These are phyloP conservation scores for Alliaria petiolata DNA, from an alignment of 345 rosid genomes.

Conservation along the genomic window DNA sequence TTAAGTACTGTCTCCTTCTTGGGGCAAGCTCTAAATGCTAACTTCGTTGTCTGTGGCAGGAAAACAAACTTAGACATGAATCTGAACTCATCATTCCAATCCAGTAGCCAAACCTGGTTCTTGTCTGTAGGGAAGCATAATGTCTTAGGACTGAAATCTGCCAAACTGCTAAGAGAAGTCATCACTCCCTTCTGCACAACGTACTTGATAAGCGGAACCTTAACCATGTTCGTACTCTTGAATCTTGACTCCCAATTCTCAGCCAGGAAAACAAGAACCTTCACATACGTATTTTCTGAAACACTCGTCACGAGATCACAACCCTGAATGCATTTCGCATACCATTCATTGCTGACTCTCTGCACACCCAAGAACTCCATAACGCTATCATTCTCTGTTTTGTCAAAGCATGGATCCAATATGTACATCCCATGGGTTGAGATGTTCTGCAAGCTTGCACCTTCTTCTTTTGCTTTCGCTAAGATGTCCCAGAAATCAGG, in stretches of 20 bases:
- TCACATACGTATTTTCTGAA: slow-evolving; percentile 43
- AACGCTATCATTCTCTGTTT: slow-evolving; percentile 26
- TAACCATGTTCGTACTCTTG: slow-evolving; percentile 24
- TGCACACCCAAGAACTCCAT: slow-evolving; percentile 53
- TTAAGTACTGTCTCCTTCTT: slow-evolving; percentile 18
- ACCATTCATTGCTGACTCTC: slow-evolving; percentile 50
- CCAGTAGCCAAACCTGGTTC: slow-evolving; percentile 46
- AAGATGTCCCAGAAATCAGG: slow-evolving; percentile 59
- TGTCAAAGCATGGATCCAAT: slow-evolving; percentile 51
- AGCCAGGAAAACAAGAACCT: slow-evolving; percentile 48
- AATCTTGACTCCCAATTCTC: slow-evolving; percentile 51
- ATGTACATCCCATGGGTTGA: slow-evolving; percentile 54
- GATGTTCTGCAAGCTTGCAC: slow-evolving; percentile 50
- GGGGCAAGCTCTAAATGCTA: slow-evolving; percentile 25
- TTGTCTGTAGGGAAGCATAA: slow-evolving; percentile 22
- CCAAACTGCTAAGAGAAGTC: slow-evolving; percentile 37
- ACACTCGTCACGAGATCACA: slow-evolving; percentile 49
- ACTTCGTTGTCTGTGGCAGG: slow-evolving; percentile 39
- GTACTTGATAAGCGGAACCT: slow-evolving; percentile 52
- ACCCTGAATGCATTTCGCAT: slow-evolving; percentile 55
- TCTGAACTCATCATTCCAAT: slow-evolving; percentile 53
- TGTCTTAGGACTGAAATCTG: neutral
- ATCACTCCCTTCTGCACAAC: slow-evolving; percentile 33
- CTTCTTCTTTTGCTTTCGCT: slow-evolving; percentile 43
- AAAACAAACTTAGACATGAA: slow-evolving; percentile 35